These are phyloP conservation scores for Eremothecium gossypii DNA, from an alignment of 1,139 yeast species.

Conservation along the genomic window DNA sequence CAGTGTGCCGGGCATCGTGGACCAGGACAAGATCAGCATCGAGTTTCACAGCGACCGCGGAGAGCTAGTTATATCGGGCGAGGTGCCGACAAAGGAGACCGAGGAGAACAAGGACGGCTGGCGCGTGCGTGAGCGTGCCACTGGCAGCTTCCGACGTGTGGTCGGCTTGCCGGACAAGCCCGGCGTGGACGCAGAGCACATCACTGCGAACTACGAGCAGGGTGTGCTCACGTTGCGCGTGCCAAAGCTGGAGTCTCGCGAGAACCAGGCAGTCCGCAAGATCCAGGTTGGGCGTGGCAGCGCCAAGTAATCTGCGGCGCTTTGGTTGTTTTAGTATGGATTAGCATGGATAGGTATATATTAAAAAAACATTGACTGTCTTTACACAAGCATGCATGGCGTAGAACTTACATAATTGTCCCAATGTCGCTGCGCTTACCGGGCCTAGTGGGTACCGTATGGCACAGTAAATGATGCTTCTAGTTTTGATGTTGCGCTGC, in stretches of 20 bases:
- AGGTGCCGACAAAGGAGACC: slow-evolving; percentile 15
- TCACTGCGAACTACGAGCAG: slow-evolving; percentile 33
- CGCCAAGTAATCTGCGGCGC: too few species aligned
- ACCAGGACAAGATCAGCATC: slow-evolving; percentile 30
- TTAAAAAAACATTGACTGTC: too few species aligned
- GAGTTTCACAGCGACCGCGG: slow-evolving; percentile 35
- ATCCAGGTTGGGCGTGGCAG: slow-evolving; percentile 25
- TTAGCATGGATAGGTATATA: too few species aligned
- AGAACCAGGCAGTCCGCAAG: slow-evolving; percentile 26
- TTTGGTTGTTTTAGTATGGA: too few species aligned
- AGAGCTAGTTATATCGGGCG: slow-evolving; percentile 8
- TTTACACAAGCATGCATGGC: too few species aligned
- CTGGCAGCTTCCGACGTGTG: slow-evolving; percentile 36
- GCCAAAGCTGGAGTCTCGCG: slow-evolving; percentile 31
- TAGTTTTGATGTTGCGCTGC: too few species aligned
- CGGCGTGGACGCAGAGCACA: slow-evolving; percentile 34
- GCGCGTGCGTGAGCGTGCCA: slow-evolving; percentile 31
- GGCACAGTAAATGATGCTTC: too few species aligned
- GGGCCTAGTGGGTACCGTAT: too few species aligned
- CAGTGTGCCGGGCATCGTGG: slow-evolving; percentile 37
- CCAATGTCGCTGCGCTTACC: too few species aligned
- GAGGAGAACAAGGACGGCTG: slow-evolving; percentile 8
- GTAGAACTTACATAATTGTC: too few species aligned
- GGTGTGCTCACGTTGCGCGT: slow-evolving; percentile 35
- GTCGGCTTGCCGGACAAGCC: slow-evolving; percentile 32